A percentile compares a stretch with the other conserved stretches of the same genome.
phyloP scores from a whole-genome alignment of 441 rosid species.

The Breynia disticha region DNA sequence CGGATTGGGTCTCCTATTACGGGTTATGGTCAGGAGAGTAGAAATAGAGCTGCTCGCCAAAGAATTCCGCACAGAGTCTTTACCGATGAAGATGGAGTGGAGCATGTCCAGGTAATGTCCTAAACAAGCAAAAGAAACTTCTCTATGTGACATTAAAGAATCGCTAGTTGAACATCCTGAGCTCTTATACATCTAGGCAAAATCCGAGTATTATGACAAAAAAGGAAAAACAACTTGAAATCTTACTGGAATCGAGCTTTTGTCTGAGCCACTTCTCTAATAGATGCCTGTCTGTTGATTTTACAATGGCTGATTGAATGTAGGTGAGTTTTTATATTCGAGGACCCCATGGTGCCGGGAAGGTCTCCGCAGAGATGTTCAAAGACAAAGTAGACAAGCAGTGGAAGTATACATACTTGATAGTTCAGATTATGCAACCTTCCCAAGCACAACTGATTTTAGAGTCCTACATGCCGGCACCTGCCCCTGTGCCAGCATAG shows the following conservation, averaged over 20 bases:
- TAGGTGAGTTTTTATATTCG: constrained; percentile 80
- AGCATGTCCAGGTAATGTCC: constrained; percentile 72
- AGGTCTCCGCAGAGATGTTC: constrained; percentile 85
- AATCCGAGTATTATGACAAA: too few relatives aligned
- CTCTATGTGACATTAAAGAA: too few relatives aligned
- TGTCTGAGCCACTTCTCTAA: background rate
- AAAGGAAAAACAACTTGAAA: too few relatives aligned
- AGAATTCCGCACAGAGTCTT: constrained; percentile 68
- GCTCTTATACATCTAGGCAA: too few relatives aligned
- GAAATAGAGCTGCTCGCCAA: constrained; percentile 97
- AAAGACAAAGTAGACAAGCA: constrained; percentile 73
- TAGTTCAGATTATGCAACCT: constrained; percentile 71
- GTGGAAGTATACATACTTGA: constrained; percentile 82
- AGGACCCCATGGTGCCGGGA: constrained; percentile 93
- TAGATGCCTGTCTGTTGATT: background rate
- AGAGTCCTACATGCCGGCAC: constrained; percentile 81
- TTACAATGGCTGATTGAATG: constrained; percentile 2
- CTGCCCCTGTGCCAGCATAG: constrained; percentile 18
- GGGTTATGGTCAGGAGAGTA: constrained; percentile 94
- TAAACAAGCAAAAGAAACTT: background rate
- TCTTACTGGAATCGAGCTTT: too few relatives aligned
- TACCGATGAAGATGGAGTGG: constrained; percentile 87
- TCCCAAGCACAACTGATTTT: constrained; percentile 59
- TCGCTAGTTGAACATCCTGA: too few relatives aligned
- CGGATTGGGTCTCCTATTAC: constrained; percentile 95